A percentile compares a stretch with the other conserved stretches of the same genome.
Evolutionary conservation across 139 green algal species (phyloP).

Genomic region (Haematococcus sp.): DNA sequence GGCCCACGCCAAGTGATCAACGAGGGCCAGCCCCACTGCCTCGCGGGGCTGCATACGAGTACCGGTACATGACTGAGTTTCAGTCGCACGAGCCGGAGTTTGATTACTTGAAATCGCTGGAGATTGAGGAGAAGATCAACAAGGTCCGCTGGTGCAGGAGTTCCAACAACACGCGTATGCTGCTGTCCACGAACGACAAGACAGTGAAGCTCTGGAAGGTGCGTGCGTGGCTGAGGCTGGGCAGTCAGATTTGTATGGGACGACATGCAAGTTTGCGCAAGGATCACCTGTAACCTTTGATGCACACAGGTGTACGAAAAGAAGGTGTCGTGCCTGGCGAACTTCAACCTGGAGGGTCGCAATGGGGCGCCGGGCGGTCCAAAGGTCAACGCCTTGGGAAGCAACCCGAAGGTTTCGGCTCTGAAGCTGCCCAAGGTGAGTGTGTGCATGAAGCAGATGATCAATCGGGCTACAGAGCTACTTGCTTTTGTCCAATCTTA

Average conservation of each 20-base stretch:
- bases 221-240: neutral
- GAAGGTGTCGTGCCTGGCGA: conserved; percentile 69
- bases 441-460: neutral
- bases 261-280: neutral
- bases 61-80: conserved; percentile 98
- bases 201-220: conserved; percentile 99
- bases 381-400: neutral
- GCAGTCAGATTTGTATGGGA: neutral
- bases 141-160: conserved; percentile 86
- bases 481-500: too few species aligned
- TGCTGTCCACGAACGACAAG: conserved; percentile 96
- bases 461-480: neutral
- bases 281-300: neutral
- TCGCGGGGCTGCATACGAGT: conserved; percentile 71
- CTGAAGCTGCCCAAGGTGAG: conserved; percentile 7
- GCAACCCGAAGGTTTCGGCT: neutral
- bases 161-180: conserved; percentile 61
- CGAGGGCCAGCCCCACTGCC: conserved; percentile 18
- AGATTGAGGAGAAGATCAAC: conserved; percentile 99
- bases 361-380: neutral
- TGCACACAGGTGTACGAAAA: conserved; percentile 81
- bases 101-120: conserved; percentile 94
- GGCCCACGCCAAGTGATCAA: neutral
- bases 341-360: conserved; percentile 80
- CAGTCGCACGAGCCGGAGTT: conserved; percentile 99